A percentile compares a stretch with the other conserved stretches of the same genome.
These are phyloP conservation scores for Cucurbita moschata DNA, from an alignment of 306 rosid species.

Conservation along the genomic window DNA sequence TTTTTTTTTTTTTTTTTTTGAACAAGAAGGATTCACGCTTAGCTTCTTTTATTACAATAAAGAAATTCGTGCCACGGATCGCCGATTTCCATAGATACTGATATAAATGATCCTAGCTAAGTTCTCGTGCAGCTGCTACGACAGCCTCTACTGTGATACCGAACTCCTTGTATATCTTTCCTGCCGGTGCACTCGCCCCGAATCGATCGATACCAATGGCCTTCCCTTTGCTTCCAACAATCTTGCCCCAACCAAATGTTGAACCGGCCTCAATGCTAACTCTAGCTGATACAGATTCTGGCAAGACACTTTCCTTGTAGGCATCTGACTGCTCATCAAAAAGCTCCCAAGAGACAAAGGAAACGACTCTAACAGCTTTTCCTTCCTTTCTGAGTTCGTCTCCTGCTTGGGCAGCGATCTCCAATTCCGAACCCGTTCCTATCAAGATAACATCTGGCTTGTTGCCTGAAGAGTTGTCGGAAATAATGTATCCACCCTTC, in stretches of 20 bases:
- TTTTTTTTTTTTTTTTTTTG: neutral
- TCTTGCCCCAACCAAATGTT: constrained; percentile 90
- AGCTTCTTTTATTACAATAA: neutral
- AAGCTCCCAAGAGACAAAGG: constrained; percentile 88
- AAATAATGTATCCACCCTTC: constrained; percentile 81
- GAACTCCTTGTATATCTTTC: constrained; percentile 72
- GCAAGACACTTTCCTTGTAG: constrained; percentile 93
- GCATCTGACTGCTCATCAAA: constrained; percentile 70
- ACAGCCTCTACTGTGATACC: constrained; percentile 91
- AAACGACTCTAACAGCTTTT: constrained; percentile 80
- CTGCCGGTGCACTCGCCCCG: constrained; percentile 98
- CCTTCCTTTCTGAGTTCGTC: constrained; percentile 90
- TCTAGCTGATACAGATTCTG: constrained; percentile 72
- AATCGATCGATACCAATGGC: constrained; percentile 82
- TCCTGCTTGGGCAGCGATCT: constrained; percentile 78
- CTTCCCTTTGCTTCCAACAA: constrained; percentile 72
- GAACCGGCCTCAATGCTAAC: constrained; percentile 97
- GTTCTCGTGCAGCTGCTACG: constrained; percentile 68
- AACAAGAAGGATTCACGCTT: constrained; percentile 1
- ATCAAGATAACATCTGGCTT: constrained; percentile 91
- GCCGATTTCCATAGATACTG: neutral
- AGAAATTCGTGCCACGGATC: neutral
- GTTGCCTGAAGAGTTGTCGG: constrained; percentile 79
- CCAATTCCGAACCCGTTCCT: constrained; percentile 93
- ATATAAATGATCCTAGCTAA: constrained; percentile 14